These are phyloP conservation scores for Suhomyces choctaworum DNA, from an alignment of 1,139 yeast genomes.

Conservation along the genomic window DNA sequence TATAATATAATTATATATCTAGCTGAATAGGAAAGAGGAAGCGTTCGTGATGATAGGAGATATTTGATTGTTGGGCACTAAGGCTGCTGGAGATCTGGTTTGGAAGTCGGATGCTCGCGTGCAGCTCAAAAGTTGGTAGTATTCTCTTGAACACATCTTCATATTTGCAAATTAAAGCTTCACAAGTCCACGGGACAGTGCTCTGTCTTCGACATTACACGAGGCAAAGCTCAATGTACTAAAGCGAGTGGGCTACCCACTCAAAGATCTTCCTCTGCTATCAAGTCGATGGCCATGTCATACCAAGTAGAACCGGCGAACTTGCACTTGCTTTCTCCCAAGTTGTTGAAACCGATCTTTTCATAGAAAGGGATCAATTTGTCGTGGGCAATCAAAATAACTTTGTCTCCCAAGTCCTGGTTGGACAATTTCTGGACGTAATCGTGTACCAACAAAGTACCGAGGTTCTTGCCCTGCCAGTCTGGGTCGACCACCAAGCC, in stretches of 20 bases:
- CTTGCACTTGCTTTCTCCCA: conserved; percentile 60
- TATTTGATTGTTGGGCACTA: no score
- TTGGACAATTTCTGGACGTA: conserved; percentile 87
- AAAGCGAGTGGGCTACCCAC: not conserved
- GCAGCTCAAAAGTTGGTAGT: no score
- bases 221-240: no score
- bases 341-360: conserved; percentile 70
- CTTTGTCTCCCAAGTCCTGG: conserved; percentile 80
- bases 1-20: no score
- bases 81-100: no score
- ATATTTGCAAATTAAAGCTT: no score
- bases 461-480: conserved; percentile 80
- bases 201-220: no score
- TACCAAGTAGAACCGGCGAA: conserved; percentile 67
- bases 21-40: no score
- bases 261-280: conserved; percentile 53
- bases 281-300: conserved; percentile 62
- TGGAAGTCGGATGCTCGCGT: no score
- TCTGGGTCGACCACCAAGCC: conserved; percentile 76
- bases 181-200: no score
- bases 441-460: conserved; percentile 80
- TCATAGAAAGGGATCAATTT: conserved; percentile 73
- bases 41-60: no score
- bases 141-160: no score
- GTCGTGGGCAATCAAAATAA: conserved; percentile 73